phyloP scores from a whole-genome alignment of 768 basidiomycete genomes.

The Dioszegia aurantiaca region DNA sequence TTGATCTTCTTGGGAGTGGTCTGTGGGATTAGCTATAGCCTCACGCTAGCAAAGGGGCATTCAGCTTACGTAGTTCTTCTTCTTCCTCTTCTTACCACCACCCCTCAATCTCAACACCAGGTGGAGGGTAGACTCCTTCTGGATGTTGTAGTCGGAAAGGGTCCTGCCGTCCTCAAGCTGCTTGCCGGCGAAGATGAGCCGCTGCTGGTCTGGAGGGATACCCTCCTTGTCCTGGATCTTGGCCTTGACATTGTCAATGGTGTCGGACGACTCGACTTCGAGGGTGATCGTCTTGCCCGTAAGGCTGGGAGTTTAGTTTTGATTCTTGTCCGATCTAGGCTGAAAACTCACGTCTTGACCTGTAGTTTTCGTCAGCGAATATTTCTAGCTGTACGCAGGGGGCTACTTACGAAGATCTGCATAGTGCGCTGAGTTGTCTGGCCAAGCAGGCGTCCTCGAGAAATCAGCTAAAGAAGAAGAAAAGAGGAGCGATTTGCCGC shows the following conservation, averaged over 20 bases:
- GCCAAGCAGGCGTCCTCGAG: slow-evolving; percentile 38
- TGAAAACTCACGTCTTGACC: slow-evolving; percentile 68
- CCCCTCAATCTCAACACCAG: slow-evolving; percentile 95
- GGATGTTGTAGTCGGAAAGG: slow-evolving; percentile 61
- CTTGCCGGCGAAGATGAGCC: slow-evolving; percentile 98
- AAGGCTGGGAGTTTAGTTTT: slow-evolving; percentile 60
- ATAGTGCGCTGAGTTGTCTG: slow-evolving; percentile 55
- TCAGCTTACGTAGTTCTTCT: slow-evolving; percentile 88
- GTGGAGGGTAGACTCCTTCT: slow-evolving; percentile 99
- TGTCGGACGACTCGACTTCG: slow-evolving; percentile 95
- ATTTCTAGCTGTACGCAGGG: too few relatives aligned
- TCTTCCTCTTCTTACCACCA: slow-evolving; percentile 95
- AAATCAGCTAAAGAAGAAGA: slow-evolving; percentile 25
- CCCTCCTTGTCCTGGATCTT: slow-evolving; percentile 98
- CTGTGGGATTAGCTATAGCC: slow-evolving; percentile 12
- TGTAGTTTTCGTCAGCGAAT: too few relatives aligned
- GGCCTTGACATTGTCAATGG: slow-evolving; percentile 96
- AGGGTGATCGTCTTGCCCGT: slow-evolving; percentile 99
- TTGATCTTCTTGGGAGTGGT: slow-evolving; percentile 98
- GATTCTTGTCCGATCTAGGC: neutral
- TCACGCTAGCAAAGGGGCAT: neutral
- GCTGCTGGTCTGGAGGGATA: slow-evolving; percentile 76
- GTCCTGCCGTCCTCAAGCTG: slow-evolving; percentile 98
- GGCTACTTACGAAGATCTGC: slow-evolving; percentile 81
- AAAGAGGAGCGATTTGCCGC: slow-evolving; percentile 1